Base-by-base conservation (phyloP, 345 rosid genomes). In the Excoecaria agallocha region DNA sequence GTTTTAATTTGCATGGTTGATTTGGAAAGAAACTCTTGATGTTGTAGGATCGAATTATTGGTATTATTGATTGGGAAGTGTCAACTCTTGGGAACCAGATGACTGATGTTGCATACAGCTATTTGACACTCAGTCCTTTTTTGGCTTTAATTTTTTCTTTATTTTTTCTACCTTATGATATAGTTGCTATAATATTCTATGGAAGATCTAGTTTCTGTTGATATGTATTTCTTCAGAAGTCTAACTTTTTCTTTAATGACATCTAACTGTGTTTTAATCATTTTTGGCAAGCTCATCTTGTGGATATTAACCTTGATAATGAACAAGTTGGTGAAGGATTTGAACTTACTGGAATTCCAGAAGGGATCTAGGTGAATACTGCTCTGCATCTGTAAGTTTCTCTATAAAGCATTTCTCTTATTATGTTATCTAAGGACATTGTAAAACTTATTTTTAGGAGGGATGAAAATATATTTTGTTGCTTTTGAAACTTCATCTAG, bases 21-120 rank as follows among this genome's bases (percentile, higher is more conserved):
- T 63, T 35, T 75, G 46, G 73, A 54, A 12, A 24, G 51, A 55
- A 35, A 30, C 22, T 37, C 16, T n/a, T 35, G 19, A 67, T 69
- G 68, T 17, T 84, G 83, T 91, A 94, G 98, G 98, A 94, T 75
- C 89, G 87, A 63, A 93, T 92, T 69, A 89, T 94, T 81, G 97
- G 98, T 48, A 86, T 91, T 61, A 90, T 94, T 67, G 98, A 94
- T 84, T 94, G 98, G 97, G 97, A 94, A 80, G 77, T 94, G 76
- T 94, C 98, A 50, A 92, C 98, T 16, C 89, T 94, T 81, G 98
- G 98, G 73, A 94, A 91, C 82, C 97, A 92, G 87, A 92, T 94
- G 98, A 86, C 89, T 55, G 98, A 94, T 85, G 93, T 94, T 48
- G 97, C 98, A 49, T 86, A 86, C 85, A 82, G 78, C 80, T 92